Conservation (phyloP, 768 basidiomycete species). For the Boletus vermiculosoides region DNA sequence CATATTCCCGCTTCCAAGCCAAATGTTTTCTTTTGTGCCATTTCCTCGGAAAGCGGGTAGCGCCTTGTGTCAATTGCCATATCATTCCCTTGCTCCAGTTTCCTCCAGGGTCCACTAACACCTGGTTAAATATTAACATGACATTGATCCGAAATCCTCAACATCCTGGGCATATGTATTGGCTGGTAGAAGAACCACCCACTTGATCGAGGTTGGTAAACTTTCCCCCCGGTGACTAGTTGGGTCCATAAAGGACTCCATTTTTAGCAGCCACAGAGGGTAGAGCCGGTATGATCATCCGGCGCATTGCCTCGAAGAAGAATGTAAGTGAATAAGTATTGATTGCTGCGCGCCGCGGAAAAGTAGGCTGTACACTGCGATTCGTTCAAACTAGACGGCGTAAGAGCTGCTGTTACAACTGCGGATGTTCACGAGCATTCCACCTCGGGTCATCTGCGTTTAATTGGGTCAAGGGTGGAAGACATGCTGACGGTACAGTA, state of each 20-base stretch:
- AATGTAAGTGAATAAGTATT: not conserved
- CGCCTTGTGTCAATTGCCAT: not conserved
- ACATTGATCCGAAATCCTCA: not conserved
- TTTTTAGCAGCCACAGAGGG: not conserved
- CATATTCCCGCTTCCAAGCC: not conserved
- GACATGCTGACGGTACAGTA: slow-evolving; percentile 30
- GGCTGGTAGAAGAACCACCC: not conserved
- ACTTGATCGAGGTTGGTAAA: slow-evolving; percentile 1
- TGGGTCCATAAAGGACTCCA: not conserved
- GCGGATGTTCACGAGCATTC: not conserved
- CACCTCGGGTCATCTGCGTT: not conserved
- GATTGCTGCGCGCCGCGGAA: not conserved
- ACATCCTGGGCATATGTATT: not conserved
- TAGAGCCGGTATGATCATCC: not conserved
- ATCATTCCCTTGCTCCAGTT: not conserved
- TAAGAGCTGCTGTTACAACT: not conserved
- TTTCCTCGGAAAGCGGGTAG: not conserved
- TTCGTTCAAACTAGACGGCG: not conserved
- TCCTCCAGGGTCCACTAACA: not conserved
- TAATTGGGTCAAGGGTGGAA: slow-evolving; percentile 33
- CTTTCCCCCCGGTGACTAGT: not conserved
- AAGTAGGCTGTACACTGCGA: slow-evolving; percentile 10
- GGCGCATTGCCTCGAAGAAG: slow-evolving; percentile 6
- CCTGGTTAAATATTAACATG: not conserved
- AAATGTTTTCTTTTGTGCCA: no score